phyloP scores from a whole-genome alignment of 441 rosid species.

The Theobroma grandiflorum region DNA sequence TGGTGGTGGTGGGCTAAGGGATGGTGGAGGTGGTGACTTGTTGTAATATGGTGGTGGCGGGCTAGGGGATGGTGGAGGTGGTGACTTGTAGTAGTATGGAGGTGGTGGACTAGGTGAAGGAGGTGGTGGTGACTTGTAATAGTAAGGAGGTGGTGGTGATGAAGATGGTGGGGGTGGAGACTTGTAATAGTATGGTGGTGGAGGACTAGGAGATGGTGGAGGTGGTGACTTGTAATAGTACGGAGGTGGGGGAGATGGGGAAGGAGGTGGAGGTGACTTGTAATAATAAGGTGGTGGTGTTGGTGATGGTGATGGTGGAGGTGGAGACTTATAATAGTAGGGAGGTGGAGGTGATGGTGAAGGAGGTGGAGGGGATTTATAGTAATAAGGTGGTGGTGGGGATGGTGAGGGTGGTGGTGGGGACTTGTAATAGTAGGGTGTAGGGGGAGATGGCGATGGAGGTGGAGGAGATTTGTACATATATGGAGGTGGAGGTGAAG shows the following conservation, averaged over 20 bases:
- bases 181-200: too few relatives aligned
- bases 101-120: neutral
- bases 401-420: neutral
- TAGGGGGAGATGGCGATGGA: neutral
- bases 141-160: conserved; percentile 10
- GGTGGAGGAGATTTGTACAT: conserved; percentile 17
- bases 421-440: neutral
- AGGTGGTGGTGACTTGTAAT: neutral
- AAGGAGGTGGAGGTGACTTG: neutral
- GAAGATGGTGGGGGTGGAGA: conserved; percentile 19
- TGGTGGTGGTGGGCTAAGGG: too few relatives aligned
- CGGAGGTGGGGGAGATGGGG: too few relatives aligned
- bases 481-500: conserved; percentile 3
- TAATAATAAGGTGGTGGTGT: too few relatives aligned
- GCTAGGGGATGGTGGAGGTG: neutral
- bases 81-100: neutral
- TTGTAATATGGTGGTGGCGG: too few relatives aligned
- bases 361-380: neutral
- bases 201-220: neutral
- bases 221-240: neutral
- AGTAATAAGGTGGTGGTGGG: too few relatives aligned
- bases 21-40: too few relatives aligned
- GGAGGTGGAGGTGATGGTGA: too few relatives aligned
- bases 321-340: neutral
- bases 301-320: conserved; percentile 2